Evolutionary conservation across 805 yeast species (phyloP).

Genomic region (Yamadazyma ubonensis): DNA sequence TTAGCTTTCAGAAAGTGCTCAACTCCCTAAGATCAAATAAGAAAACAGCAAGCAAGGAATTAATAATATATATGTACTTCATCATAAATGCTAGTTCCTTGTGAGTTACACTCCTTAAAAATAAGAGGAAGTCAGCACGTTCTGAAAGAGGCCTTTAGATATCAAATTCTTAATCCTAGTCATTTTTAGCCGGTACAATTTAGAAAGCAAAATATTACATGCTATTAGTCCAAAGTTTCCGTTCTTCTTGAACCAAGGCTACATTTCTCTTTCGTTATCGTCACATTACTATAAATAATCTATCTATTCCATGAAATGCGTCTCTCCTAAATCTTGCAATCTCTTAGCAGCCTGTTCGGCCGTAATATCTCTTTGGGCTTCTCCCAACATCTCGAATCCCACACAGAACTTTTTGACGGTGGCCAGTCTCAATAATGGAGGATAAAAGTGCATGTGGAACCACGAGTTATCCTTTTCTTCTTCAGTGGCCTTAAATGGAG

Average conservation of each 20-base stretch:
- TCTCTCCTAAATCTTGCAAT: slow-evolving; percentile 44
- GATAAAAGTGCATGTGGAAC: slow-evolving; percentile 77
- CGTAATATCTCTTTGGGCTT: slow-evolving; percentile 69
- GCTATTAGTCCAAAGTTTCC: background rate
- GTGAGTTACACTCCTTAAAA: too few relatives aligned
- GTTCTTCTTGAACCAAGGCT: background rate
- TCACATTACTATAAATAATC: slow-evolving; percentile 1
- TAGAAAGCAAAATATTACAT: too few relatives aligned
- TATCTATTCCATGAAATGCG: slow-evolving; percentile 28
- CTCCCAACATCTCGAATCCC: slow-evolving; percentile 68
- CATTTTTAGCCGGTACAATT: too few relatives aligned
- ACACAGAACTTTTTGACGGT: slow-evolving; percentile 74
- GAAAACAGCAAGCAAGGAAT: too few relatives aligned
- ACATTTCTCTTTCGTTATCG: background rate
- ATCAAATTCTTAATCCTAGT: too few relatives aligned
- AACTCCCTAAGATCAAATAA: too few relatives aligned
- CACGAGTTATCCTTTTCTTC: slow-evolving; percentile 44
- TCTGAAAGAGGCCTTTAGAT: too few relatives aligned
- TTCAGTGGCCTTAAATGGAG: slow-evolving; percentile 50
- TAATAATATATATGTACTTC: too few relatives aligned
- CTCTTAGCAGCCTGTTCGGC: slow-evolving; percentile 65
- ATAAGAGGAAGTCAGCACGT: too few relatives aligned
- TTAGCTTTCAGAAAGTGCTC: too few relatives aligned
- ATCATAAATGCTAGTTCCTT: too few relatives aligned
- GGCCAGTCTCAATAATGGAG: slow-evolving; percentile 72